phyloP scores from a whole-genome alignment of 2,329 filamentous ascomycete genomes.

The Stemphylium beticola region DNA sequence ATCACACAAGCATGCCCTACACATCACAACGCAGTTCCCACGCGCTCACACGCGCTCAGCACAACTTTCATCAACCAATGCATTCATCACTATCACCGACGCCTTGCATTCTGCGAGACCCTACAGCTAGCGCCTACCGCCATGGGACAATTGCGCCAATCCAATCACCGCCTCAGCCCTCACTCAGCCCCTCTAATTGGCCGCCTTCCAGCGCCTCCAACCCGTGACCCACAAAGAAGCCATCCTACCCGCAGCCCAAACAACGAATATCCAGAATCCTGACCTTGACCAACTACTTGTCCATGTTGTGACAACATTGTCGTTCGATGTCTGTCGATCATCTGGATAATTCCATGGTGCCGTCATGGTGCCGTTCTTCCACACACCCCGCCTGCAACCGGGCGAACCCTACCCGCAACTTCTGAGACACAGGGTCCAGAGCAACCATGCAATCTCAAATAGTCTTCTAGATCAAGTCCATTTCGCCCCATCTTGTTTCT shows the following conservation, averaged over 20 bases:
- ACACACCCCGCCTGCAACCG: constrained; percentile 20
- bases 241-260: constrained; percentile 11
- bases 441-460: constrained; percentile 20
- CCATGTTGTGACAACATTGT: neutral
- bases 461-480: constrained; percentile 5
- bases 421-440: constrained; percentile 29
- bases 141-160: constrained; percentile 15
- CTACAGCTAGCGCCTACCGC: constrained; percentile 24
- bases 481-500: constrained; percentile 16
- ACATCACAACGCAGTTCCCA: constrained; percentile 2
- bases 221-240: constrained; percentile 26
- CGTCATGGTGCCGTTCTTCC: constrained; percentile 14
- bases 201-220: constrained; percentile 30
- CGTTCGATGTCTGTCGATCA: constrained; percentile 1
- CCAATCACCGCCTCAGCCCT: constrained; percentile 33
- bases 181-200: constrained; percentile 34
- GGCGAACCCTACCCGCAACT: constrained; percentile 24
- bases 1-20: neutral
- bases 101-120: constrained; percentile 11
- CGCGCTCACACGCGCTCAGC: constrained; percentile 4
- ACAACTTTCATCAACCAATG: constrained; percentile 24
- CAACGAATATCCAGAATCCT: constrained; percentile 3
- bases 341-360: neutral
- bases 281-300: neutral
- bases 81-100: constrained; percentile 22